Evolutionary conservation across 2,329 filamentous ascomycete species (phyloP).

Genomic region (Alternaria sp.): DNA sequence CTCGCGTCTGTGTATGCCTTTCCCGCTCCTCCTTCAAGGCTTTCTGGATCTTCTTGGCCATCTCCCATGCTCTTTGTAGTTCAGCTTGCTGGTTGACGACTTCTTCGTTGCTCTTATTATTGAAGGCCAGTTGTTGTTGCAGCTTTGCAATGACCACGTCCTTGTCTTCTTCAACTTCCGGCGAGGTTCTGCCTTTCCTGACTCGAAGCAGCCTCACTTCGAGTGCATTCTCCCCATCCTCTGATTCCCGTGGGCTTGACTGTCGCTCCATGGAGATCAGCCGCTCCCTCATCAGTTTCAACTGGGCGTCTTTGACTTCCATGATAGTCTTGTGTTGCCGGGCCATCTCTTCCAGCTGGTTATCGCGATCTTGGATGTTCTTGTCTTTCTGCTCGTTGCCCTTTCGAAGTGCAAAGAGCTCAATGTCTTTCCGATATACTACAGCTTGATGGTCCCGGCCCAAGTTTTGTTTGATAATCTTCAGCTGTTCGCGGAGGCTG

Average conservation of each 20-base stretch:
- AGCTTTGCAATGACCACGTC: conserved; percentile 40
- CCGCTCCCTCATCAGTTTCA: conserved; percentile 42
- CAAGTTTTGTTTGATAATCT: conserved; percentile 41
- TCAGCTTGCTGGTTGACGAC: conserved; percentile 42
- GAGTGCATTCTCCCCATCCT: conserved; percentile 41
- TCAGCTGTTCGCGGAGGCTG: conserved; percentile 42
- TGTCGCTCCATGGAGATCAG: conserved; percentile 37
- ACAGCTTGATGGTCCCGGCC: conserved; percentile 45
- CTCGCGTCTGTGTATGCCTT: conserved; percentile 38
- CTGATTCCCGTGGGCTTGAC: conserved; percentile 26
- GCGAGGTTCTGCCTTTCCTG: conserved; percentile 37
- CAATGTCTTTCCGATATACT: conserved; percentile 49
- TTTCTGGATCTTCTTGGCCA: conserved; percentile 40
- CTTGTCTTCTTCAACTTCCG: conserved; percentile 33
- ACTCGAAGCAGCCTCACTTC: conserved; percentile 43
- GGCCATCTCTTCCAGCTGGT: conserved; percentile 35
- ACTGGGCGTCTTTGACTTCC: conserved; percentile 43
- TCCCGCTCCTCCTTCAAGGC: conserved; percentile 40
- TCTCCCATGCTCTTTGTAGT: conserved; percentile 44
- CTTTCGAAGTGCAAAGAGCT: conserved; percentile 49
- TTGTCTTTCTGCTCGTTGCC: conserved; percentile 48
- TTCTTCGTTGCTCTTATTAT: conserved; percentile 29
- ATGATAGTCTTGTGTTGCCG: conserved; percentile 39
- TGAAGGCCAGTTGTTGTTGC: conserved; percentile 36
- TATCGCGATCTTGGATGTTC: conserved; percentile 42